phyloP scores from a whole-genome alignment of 257 asterid species.

The Catharanthus roseus region DNA sequence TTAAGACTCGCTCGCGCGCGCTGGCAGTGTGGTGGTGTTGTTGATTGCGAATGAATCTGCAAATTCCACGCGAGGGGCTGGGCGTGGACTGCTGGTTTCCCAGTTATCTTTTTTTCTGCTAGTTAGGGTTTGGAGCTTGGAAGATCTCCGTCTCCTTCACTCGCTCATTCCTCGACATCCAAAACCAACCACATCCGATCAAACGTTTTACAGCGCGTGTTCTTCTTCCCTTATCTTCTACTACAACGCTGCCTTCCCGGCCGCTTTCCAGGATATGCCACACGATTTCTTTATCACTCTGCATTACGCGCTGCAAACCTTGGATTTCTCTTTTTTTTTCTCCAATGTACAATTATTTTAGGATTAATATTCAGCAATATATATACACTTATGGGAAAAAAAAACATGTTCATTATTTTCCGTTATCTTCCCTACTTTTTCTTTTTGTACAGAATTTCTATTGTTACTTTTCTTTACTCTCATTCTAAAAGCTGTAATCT shows the following conservation, averaged over 20 bases:
- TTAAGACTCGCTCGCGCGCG: slow-evolving; percentile 18
- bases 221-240: background rate
- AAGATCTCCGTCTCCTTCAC: slow-evolving; percentile 17
- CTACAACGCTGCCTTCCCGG: background rate
- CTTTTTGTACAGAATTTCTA: too few species aligned
- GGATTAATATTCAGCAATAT: too few species aligned
- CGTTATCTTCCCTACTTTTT: too few species aligned
- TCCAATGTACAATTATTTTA: too few species aligned
- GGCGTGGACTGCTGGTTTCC: slow-evolving; percentile 46
- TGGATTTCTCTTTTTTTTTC: background rate
- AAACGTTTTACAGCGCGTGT: slow-evolving; percentile 11
- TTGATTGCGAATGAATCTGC: slow-evolving; percentile 32
- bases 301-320: slow-evolving; percentile 4
- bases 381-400: too few species aligned
- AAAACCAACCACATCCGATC: background rate
- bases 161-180: slow-evolving; percentile 2
- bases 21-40: background rate
- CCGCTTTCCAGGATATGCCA: background rate
- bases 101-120: background rate
- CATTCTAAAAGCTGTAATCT: too few species aligned
- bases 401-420: too few species aligned
- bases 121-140: slow-evolving; percentile 9
- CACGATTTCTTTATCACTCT: background rate
- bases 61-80: slow-evolving; percentile 73
- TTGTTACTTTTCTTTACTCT: too few species aligned